A percentile compares a stretch with the other conserved stretches of the same genome.
Conservation (phyloP, 2,329 filamentous ascomycete genomes). For the Lomentospora prolificans region DNA sequence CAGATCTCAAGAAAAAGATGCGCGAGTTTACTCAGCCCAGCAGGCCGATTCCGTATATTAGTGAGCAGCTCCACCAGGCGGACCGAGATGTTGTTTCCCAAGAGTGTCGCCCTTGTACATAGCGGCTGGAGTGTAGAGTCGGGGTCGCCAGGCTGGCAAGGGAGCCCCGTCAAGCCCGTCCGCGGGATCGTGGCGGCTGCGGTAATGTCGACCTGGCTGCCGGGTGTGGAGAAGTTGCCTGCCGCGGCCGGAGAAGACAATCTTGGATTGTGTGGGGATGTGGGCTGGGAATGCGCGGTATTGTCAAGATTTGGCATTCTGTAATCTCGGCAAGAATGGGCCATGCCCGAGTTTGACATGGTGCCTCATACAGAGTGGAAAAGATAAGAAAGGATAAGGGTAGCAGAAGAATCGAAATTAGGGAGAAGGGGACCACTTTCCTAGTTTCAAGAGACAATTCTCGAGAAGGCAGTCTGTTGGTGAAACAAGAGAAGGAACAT, state of each 20-base stretch:
- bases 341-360: not conserved
- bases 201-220: too few species aligned
- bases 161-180: too few species aligned
- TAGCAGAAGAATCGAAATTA: too few species aligned
- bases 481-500: not conserved
- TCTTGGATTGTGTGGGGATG: too few species aligned
- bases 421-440: too few species aligned
- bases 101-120: conserved; percentile 47
- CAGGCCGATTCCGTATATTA: conserved; percentile 37
- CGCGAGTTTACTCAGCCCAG: conserved; percentile 49
- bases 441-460: not conserved
- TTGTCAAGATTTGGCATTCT: not conserved
- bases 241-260: too few species aligned
- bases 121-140: conserved; percentile 18
- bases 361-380: not conserved
- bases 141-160: not conserved
- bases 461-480: not conserved
- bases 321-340: not conserved
- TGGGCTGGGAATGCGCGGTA: not conserved
- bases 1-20: conserved; percentile 59
- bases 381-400: not conserved
- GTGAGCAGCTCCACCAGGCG: conserved; percentile 55
- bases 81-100: conserved; percentile 55
- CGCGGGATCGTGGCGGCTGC: too few species aligned
- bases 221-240: too few species aligned